Base-by-base conservation (phyloP, 2,329 filamentous ascomycete genomes). In the Elsinoe perseae region DNA sequence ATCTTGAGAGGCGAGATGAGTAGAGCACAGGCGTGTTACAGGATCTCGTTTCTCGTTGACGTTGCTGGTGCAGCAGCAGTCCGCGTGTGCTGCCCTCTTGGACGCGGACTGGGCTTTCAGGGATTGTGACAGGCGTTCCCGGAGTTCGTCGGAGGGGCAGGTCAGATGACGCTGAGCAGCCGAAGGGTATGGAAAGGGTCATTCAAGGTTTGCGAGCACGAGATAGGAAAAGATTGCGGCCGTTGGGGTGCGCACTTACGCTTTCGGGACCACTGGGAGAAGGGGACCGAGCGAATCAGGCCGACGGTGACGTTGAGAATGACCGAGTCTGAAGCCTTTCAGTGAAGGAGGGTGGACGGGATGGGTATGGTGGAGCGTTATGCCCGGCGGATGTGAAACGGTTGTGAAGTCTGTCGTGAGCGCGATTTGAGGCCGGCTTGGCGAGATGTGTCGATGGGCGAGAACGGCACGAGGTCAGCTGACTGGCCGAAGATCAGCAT, bases 171-270 rank as follows among this genome's bases (percentile, higher is more conserved):
- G 40, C 20, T 25, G 40, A 18, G 6, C 40, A 21, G 20, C 12
- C 25, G 40, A 44, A 18, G 40, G 40, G 25, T 25, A 25, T 14
- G 40, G 40, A 44, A 44, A 20, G 32, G 48, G 20, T 25, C 18
- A 52, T 18, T 23, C n/a, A 21, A 30, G 48, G n/a, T 9, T 50
- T 18, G 20, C 48, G 48, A 34, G 30, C 21, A 34, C 48, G 48
- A 34, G 48, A 52, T 52, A 36, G 48, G 48, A 30, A 52, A 38
- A 52, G 48, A 38, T 52, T 20, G 20, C 48, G 6, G 48, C 32
- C 32, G 48, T 23, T 36, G 48, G 10, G 30, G n/a, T 21, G 20
- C 23, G 48, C 25, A 14, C 28, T 52, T 52, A 52, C 48, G 48
- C 28, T 52, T 52, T 38, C 30, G 32, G 48, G 48, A 38, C 20